Base-by-base conservation (phyloP, 257 asterid species). In the Misopates orontium region DNA sequence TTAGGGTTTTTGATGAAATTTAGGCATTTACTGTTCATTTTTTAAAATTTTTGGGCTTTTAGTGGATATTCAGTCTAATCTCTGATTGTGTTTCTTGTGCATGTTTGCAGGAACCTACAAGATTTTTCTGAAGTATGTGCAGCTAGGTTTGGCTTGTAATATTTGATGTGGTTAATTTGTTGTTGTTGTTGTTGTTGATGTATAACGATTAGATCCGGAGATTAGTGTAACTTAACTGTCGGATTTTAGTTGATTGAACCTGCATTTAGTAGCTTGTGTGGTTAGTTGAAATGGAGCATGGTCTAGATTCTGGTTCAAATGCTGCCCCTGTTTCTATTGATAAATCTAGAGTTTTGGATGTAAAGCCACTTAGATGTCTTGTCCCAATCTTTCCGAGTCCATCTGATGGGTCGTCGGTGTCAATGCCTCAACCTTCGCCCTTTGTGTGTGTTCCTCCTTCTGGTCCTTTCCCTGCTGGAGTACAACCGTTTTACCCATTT, bases 401-500 rank as follows among this genome's bases (percentile, higher is more conserved):
- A 54, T 72, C 83, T 15, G 95, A 86, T 20, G 63, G 67, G 79
- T 72, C 87, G 23, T 74, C 91, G 0, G 44, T 72, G 75, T 60
- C 84, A 5, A 69, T 62, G 57, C 86, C 95, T 17, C 87, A 85
- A n/a, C 86, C 96, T 1, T 42, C 91, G 21, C 93, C 97, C 25
- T 94, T 94, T 71, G 91, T 84, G 16, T 90, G 99, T 69, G 91
- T 94, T 53, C 82, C 99, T 14, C 99, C 99, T 6, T 52, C 82
- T 12, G 99, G 99, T 40, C 99, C 99, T 45, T 93, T 93, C 47
- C 99, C 98, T 1, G 73, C 91, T 4, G 98, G 97, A 9, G 80
- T 90, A 59, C 85, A 89, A 47, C 99, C 99, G 10, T 78, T 93
- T 80, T 93, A 80, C 79, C 99, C 99, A 0, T 87, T 93, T 64